Conservation (phyloP, 176 grass and related monocot genomes). For the Hsuehochloa calcarea region DNA sequence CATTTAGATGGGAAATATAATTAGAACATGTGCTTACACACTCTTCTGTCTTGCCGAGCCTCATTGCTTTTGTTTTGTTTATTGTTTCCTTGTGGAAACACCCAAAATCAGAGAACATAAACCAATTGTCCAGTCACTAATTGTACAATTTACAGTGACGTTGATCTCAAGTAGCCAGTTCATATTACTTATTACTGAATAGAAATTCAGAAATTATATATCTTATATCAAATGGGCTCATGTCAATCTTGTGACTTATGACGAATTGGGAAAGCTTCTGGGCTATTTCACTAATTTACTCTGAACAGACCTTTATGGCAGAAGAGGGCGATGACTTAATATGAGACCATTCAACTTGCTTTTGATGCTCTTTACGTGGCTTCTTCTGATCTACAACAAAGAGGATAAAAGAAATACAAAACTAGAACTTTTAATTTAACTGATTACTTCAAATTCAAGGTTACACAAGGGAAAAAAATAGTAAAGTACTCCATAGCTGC, state of each 20-base stretch:
- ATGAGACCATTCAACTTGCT: constrained; percentile 39
- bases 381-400: constrained; percentile 52
- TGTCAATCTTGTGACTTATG: not conserved
- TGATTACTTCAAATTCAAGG: not conserved
- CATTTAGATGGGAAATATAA: not conserved
- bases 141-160: not conserved
- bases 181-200: not conserved
- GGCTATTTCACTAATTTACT: not conserved
- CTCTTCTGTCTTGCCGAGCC: not conserved
- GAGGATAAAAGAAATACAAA: constrained; percentile 18
- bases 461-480: not conserved
- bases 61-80: not conserved
- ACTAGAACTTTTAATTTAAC: not conserved
- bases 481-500: not conserved
- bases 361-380: constrained; percentile 36
- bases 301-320: constrained; percentile 39
- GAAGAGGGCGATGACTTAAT: constrained; percentile 38
- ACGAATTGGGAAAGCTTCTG: constrained; percentile 5
- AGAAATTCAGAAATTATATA: not conserved
- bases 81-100: not conserved
- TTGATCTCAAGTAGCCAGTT: not conserved
- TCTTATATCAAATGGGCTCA: not conserved
- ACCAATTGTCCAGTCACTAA: not conserved
- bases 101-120: not conserved
- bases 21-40: not conserved